Evolutionary conservation across 768 basidiomycete genomes (phyloP), one percentile per base, ranked within the genome.

Genomic region (Lentinula boryana): DNA sequence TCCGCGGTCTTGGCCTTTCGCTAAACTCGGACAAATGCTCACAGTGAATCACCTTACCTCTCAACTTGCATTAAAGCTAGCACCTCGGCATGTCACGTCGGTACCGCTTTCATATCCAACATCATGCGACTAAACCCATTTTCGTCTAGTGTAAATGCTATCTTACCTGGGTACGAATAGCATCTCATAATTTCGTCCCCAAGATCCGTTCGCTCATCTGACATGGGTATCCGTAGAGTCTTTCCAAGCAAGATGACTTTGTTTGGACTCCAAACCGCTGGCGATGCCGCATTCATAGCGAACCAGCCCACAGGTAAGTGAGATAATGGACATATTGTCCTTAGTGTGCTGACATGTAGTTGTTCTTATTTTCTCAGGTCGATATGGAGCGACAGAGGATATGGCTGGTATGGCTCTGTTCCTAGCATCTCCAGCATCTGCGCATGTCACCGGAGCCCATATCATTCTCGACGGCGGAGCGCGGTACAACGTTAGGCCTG

Each of bases 191-290:
- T 27, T 27, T 3, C 27, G 27, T 27, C 27, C 27, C 27, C 36
- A 9, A 53, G 27, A 52, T 38, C 13, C 32, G 12, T 21, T 65
- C 38, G 53, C n/a, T 56, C n/a, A 58, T 44, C 32, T 31, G 44
- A 16, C 12, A 43, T 58, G 43, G 15, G 3, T 1, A 32, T 23
- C 48, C 50, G 63, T 46, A 87, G 87, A 1, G 73, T 91, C 12
- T 94, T 90, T 75, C 89, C 89, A 0, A 88, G 87, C 50, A 91
- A 88, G 75, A 93, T 94, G 91, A 93, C 91, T 1, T 84, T 88
- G 0, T 91, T 76, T 54, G 87, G 84, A 3, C 73, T 91, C 64
- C 81, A 83, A 65, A 77, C 68, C 1, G 72, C 71, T 2, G 86
- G 87, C 6, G 81, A 82, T 61, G 79, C 81, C 23, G 72, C 66